A percentile compares a stretch with the other conserved stretches of the same genome.
Conservation (phyloP, 768 basidiomycete genomes). For the Pisolithus albus region DNA sequence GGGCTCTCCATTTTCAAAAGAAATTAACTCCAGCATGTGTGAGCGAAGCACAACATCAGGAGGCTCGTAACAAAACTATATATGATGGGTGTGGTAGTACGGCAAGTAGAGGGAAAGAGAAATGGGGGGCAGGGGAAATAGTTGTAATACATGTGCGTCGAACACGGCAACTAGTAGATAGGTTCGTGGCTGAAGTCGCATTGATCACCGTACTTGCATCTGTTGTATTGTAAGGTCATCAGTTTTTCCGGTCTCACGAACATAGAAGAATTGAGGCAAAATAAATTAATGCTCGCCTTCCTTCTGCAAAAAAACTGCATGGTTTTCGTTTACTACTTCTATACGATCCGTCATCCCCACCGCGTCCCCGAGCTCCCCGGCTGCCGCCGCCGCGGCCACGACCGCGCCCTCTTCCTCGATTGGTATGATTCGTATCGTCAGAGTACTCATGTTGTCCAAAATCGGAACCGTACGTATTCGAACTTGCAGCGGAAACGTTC, state of each 20-base stretch:
- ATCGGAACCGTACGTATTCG: slow-evolving; percentile 33
- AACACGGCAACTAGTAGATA: slow-evolving; percentile 20
- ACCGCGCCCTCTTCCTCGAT: slow-evolving; percentile 43
- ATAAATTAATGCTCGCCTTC: slow-evolving; percentile 76
- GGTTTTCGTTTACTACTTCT: slow-evolving; percentile 81
- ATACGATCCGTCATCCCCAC: slow-evolving; percentile 48
- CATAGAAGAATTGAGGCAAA: not conserved
- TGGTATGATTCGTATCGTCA: slow-evolving; percentile 32
- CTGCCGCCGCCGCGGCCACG: slow-evolving; percentile 58
- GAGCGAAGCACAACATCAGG: too few species aligned
- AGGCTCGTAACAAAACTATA: too few species aligned
- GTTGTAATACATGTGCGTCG: not conserved
- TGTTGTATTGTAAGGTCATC: slow-evolving; percentile 43
- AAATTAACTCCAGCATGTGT: too few species aligned
- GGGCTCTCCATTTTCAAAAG: too few species aligned
- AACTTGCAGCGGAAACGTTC: slow-evolving; percentile 32
- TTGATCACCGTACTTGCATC: slow-evolving; percentile 85
- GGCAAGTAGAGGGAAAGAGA: too few species aligned
- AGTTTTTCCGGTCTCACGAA: slow-evolving; percentile 27
- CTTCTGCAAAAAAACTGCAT: slow-evolving; percentile 86
- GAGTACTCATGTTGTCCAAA: slow-evolving; percentile 42
- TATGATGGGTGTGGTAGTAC: too few species aligned
- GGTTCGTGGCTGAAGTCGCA: slow-evolving; percentile 78
- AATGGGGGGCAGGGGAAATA: not conserved
- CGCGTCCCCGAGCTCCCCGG: slow-evolving; percentile 35